Base-by-base conservation (phyloP, 345 rosid genomes). In the Syzygium jambos region DNA sequence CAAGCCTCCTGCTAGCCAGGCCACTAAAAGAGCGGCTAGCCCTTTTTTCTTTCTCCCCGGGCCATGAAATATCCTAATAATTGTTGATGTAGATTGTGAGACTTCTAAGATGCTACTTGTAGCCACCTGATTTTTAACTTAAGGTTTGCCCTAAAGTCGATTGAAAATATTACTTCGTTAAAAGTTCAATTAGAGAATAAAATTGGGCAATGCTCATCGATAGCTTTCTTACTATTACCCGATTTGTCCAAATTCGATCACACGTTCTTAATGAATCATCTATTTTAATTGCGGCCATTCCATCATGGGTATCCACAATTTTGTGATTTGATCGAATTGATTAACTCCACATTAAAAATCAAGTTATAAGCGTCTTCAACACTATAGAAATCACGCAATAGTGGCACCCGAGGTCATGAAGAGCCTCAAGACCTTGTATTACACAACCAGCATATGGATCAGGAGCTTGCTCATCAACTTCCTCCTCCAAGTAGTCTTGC, bases 351-450 rank as follows among this genome's bases (percentile, higher is more conserved):
- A n/a, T 29, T 13, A 63, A 29, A 29, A 2, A 29, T 30, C 4
- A 63, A 63, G 11, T 29, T 16, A 30, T 30, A 30, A 16, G 2
- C 43, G 41, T 68, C 34, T 68, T 68, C 43, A 16, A 30, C 22
- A 65, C 22, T 16, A 9, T 7, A 15, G 43, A 8, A 7, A 68
- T 68, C 11, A 30, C 3, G 6, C 25, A 4, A 55, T 1, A 25
- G 25, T 16, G 11, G 43, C 11, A 17, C 78, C 22, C 13, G 92
- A 92, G 52, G 93, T 94, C 51, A 96, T 95, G 99, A 96, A 96
- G 82, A 94, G 98, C 52, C 89, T 97, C 0, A 96, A 97, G 30
- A 91, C 97, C n/a, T 93, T 97, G 0, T 95, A 93, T 86, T 95
- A 91, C 55, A 87, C 92, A 2, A 93, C 88, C 15, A 91, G 94